phyloP scores from a whole-genome alignment of 164 flowering plant species.

The Hamamelis virginiana region DNA sequence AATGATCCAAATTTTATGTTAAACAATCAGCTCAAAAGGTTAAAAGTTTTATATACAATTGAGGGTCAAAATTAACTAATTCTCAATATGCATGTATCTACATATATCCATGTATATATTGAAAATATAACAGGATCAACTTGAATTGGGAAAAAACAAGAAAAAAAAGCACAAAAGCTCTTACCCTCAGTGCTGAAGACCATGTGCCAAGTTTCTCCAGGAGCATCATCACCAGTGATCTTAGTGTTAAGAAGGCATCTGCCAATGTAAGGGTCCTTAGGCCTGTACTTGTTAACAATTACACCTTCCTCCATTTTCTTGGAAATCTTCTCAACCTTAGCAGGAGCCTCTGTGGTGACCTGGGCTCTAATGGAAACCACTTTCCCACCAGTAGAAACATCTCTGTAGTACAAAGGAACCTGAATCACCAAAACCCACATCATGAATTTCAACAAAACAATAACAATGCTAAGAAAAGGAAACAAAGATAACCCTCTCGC shows the following conservation, averaged over 20 bases:
- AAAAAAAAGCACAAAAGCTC: neutral
- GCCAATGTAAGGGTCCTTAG: slow-evolving; percentile 81
- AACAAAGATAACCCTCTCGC: neutral
- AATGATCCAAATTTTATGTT: neutral
- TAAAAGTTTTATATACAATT: neutral
- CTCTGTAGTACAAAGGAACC: slow-evolving; percentile 46
- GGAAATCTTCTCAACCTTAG: slow-evolving; percentile 66
- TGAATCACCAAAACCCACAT: slow-evolving; percentile 25
- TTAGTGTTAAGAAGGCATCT: slow-evolving; percentile 87
- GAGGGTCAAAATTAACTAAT: too few relatives aligned
- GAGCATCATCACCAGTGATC: slow-evolving; percentile 98
- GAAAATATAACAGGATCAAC: too few relatives aligned
- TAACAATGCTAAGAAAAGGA: neutral
- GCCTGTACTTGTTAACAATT: slow-evolving; percentile 79
- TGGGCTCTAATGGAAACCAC: slow-evolving; percentile 73
- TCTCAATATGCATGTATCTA: neutral
- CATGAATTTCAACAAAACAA: slow-evolving; percentile 4
- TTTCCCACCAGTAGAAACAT: slow-evolving; percentile 47
- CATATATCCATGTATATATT: too few relatives aligned
- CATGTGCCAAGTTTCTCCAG: slow-evolving; percentile 99
- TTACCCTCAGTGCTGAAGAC: slow-evolving; percentile 96
- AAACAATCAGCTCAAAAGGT: neutral
- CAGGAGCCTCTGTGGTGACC: slow-evolving; percentile 80
- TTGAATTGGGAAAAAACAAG: neutral
- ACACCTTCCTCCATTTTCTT: slow-evolving; percentile 93